phyloP scores from a whole-genome alignment of 257 asterid genomes.

The Avicennia marina region DNA sequence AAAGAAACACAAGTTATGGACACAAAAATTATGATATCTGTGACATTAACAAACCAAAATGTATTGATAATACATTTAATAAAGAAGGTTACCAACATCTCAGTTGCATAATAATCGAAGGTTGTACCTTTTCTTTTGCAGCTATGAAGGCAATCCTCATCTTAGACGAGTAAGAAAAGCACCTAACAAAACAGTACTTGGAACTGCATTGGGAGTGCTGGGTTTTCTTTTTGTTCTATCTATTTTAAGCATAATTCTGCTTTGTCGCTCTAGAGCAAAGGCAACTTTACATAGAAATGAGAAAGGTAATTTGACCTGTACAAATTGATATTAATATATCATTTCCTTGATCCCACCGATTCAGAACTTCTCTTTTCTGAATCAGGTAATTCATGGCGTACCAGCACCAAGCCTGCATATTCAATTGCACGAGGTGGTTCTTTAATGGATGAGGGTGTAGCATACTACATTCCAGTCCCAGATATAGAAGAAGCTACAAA shows the following conservation, averaged over 20 bases:
- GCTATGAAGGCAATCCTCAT: slow-evolving; percentile 73
- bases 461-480: slow-evolving; percentile 70
- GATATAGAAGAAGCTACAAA: slow-evolving; percentile 81
- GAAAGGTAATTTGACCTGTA: slow-evolving; percentile 31
- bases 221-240: slow-evolving; percentile 54
- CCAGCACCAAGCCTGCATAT: slow-evolving; percentile 39
- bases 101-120: slow-evolving; percentile 8
- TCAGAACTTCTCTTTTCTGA: slow-evolving; percentile 1
- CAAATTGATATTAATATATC: neutral
- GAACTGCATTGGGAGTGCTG: slow-evolving; percentile 51
- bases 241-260: slow-evolving; percentile 42
- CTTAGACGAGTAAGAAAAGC: slow-evolving; percentile 39
- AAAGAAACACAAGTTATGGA: neutral
- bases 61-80: neutral
- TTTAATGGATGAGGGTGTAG: slow-evolving; percentile 83
- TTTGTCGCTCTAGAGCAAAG: slow-evolving; percentile 44
- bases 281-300: slow-evolving; percentile 30
- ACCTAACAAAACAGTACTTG: slow-evolving; percentile 43
- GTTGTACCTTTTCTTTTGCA: slow-evolving; percentile 24
- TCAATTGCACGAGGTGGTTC: slow-evolving; percentile 68
- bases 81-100: neutral
- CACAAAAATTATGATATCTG: neutral
- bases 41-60: neutral
- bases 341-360: slow-evolving; percentile 2
- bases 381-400: slow-evolving; percentile 58